A percentile compares a stretch with the other conserved stretches of the same genome.
phyloP scores from a whole-genome alignment of 2,329 filamentous ascomycete species.

The Chrysosporium queenslandicum region DNA sequence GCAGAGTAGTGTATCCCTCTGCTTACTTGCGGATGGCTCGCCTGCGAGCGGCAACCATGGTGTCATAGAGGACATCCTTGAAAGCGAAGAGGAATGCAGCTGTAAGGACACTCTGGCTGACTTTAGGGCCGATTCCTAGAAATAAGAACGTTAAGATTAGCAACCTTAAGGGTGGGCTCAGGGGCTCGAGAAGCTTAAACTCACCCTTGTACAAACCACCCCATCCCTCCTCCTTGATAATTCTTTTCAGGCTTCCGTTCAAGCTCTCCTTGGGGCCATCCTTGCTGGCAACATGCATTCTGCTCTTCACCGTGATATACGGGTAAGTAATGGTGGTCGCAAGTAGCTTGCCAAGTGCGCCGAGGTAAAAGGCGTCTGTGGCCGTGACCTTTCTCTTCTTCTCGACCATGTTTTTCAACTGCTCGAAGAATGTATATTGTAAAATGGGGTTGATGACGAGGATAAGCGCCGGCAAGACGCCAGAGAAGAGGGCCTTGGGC shows the following conservation, averaged over 20 bases:
- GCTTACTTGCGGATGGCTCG: conserved; percentile 27
- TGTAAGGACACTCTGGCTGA: conserved; percentile 92
- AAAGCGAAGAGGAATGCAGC: conserved; percentile 95
- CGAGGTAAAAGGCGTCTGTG: conserved; percentile 77
- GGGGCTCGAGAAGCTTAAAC: conserved; percentile 23
- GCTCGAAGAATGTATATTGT: conserved; percentile 97
- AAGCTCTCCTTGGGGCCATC: conserved; percentile 72
- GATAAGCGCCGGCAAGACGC: conserved; percentile 83
- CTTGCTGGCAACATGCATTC: conserved; percentile 82
- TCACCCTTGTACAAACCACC: conserved; percentile 82
- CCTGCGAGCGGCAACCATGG: conserved; percentile 30
- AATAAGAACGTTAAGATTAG: conserved; percentile 1
- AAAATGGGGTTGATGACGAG: conserved; percentile 96
- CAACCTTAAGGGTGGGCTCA: background rate
- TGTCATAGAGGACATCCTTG: conserved; percentile 87
- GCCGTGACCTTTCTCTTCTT: conserved; percentile 67
- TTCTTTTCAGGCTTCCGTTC: conserved; percentile 63
- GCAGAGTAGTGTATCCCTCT: background rate
- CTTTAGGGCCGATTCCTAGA: conserved; percentile 84
- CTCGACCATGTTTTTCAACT: conserved; percentile 87
- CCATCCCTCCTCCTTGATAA: conserved; percentile 84
- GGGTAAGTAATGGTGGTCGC: conserved; percentile 93
- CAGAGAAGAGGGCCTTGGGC: conserved; percentile 72
- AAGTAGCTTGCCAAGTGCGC: conserved; percentile 86
- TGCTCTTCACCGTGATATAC: conserved; percentile 97